Evolutionary conservation across 2,329 filamentous ascomycete species (phyloP).

Genomic region (Fusarium nanum): DNA sequence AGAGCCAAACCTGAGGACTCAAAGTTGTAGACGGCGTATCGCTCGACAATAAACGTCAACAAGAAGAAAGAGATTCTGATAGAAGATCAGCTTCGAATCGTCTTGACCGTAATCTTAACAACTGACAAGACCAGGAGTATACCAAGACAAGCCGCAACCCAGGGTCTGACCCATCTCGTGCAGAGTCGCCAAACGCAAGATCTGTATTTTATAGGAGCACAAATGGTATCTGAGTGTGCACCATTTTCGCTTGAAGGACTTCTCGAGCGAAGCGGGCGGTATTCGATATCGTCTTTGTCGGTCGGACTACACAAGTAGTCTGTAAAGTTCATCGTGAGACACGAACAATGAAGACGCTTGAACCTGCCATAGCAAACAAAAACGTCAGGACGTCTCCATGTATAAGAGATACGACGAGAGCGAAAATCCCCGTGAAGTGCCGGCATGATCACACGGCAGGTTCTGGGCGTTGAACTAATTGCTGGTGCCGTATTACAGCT

Average conservation of each 20-base stretch:
- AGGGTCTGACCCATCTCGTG: constrained; percentile 6
- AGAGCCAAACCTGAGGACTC: constrained; percentile 25
- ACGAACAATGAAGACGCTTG: neutral
- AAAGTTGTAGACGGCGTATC: constrained; percentile 30
- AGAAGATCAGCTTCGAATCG: neutral
- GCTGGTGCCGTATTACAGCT: constrained; percentile 34
- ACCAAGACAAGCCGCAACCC: constrained; percentile 3
- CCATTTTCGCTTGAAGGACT: neutral
- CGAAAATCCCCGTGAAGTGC: constrained; percentile 24
- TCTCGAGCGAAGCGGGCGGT: constrained; percentile 20
- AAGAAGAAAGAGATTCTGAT: constrained; percentile 28
- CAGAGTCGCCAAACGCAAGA: neutral
- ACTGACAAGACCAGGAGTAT: constrained; percentile 29
- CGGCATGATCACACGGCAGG: constrained; percentile 28
- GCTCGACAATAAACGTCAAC: constrained; percentile 21
- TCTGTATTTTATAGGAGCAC: neutral
- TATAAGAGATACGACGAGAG: constrained; percentile 6
- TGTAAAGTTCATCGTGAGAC: constrained; percentile 12
- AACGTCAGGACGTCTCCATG: neutral
- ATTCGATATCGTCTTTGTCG: constrained; percentile 25
- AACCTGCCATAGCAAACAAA: neutral
- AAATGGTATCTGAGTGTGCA: neutral
- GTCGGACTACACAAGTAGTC: constrained; percentile 25
- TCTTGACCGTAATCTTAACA: no score
- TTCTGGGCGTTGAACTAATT: constrained; percentile 9